Conservation (phyloP, 1,139 yeast species). For the Hansenula lynferdii region DNA sequence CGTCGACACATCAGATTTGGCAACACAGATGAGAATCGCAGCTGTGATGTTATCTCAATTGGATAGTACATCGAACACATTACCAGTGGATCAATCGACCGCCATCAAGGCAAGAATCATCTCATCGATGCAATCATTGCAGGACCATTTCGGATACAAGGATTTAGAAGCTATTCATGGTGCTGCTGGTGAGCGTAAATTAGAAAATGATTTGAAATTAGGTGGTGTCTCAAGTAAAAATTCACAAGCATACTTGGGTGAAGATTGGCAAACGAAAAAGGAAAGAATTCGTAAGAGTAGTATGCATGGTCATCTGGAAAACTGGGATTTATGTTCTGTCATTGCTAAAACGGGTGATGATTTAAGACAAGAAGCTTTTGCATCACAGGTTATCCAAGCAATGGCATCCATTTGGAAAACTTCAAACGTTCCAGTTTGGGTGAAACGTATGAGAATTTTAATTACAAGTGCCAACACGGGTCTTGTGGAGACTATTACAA, state of each 20-base stretch:
- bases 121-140: constrained; percentile 84
- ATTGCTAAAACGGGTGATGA: constrained; percentile 97
- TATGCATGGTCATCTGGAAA: constrained; percentile 75
- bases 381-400: constrained; percentile 86
- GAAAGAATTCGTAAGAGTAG: constrained; percentile 74
- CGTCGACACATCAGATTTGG: constrained; percentile 49
- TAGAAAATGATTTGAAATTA: constrained; percentile 84
- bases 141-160: constrained; percentile 56
- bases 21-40: constrained; percentile 94
- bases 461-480: constrained; percentile 91
- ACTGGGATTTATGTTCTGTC: constrained; percentile 94
- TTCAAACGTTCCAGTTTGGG: constrained; percentile 73
- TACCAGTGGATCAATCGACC: constrained; percentile 65
- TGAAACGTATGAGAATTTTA: constrained; percentile 84
- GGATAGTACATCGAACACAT: constrained; percentile 62
- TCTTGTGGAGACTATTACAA: constrained; percentile 89
- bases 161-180: constrained; percentile 55
- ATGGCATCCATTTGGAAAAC: constrained; percentile 81
- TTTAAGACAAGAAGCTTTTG: constrained; percentile 94
- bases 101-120: constrained; percentile 75
- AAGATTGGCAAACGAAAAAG: constrained; percentile 85
- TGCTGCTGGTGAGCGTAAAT: constrained; percentile 85
- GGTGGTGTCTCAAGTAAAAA: constrained; percentile 49
- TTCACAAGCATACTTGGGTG: constrained; percentile 62
- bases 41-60: constrained; percentile 90